Evolutionary conservation across 805 yeast species (phyloP).

Genomic region (Myxozyma kluyveri): DNA sequence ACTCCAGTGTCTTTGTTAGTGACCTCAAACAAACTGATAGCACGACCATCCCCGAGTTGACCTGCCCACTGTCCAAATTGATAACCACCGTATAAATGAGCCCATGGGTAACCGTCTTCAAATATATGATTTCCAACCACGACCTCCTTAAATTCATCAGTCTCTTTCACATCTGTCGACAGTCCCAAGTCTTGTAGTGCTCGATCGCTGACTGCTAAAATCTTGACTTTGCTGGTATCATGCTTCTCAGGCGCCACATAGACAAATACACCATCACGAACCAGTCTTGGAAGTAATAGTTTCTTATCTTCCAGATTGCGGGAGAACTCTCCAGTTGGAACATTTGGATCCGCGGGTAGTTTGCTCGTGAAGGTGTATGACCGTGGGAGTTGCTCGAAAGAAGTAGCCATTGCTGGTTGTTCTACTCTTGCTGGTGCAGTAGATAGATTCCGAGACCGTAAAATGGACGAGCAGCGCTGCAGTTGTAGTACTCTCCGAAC

Average conservation of each 20-base stretch:
- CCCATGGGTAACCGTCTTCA: conserved; percentile 64
- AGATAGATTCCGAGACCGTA: too few relatives aligned
- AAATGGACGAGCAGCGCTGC: too few relatives aligned
- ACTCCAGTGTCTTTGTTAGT: conserved; percentile 45
- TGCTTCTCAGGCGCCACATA: conserved; percentile 60
- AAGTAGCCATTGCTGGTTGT: too few relatives aligned
- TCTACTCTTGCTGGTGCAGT: too few relatives aligned
- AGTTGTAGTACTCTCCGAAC: too few relatives aligned
- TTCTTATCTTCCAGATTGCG: conserved; percentile 35
- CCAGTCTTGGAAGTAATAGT: conserved; percentile 53
- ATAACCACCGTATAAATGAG: conserved; percentile 93
- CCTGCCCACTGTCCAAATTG: conserved; percentile 98
- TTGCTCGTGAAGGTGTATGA: conserved; percentile 37
- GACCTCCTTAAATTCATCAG: conserved; percentile 50
- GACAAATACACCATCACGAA: conserved; percentile 64
- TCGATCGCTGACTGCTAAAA: conserved; percentile 55
- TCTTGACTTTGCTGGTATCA: conserved; percentile 45
- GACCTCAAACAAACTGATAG: conserved; percentile 73
- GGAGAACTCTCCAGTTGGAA: conserved; percentile 42
- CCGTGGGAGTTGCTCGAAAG: conserved; percentile 29
- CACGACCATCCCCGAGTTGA: conserved; percentile 95
- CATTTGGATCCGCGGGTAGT: conserved; percentile 41
- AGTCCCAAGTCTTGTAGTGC: conserved; percentile 67
- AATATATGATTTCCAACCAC: conserved; percentile 59
- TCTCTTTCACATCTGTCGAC: conserved; percentile 40